Evolutionary conservation across 73 alveolate species (phyloP).

Genomic region (Vitrella brassicaformis): DNA sequence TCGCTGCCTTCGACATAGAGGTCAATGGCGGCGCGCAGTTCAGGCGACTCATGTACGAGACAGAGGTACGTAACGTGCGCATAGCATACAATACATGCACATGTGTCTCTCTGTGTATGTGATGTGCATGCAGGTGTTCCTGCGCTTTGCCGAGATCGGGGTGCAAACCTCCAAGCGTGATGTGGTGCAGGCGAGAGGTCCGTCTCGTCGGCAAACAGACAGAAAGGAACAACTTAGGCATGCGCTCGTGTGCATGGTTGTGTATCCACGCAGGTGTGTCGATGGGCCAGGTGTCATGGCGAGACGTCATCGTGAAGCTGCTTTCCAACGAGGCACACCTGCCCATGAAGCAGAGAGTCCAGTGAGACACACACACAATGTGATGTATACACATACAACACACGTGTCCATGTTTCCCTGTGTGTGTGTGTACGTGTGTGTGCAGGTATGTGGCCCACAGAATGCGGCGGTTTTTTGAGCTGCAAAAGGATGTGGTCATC

Average conservation of each 20-base stretch:
- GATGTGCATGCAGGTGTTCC: conserved; percentile 14
- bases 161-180: conserved; percentile 34
- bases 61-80: background rate
- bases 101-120: background rate
- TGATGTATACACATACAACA: background rate
- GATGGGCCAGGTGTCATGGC: conserved; percentile 14
- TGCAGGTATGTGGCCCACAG: conserved; percentile 22
- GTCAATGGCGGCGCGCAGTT: conserved; percentile 41
- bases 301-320: conserved; percentile 40
- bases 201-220: no score
- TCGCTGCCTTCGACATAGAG: conserved; percentile 24
- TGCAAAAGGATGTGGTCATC: conserved; percentile 28
- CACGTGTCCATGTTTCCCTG: background rate
- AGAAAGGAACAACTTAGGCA: no score
- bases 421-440: background rate
- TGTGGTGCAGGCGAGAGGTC: conserved; percentile 32
- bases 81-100: background rate
- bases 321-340: conserved; percentile 33
- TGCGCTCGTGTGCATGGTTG: background rate
- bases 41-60: conserved; percentile 31
- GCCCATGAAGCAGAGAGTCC: conserved; percentile 12
- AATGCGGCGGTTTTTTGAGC: conserved; percentile 31
- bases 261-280: background rate
- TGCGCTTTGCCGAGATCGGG: conserved; percentile 30
- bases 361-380: background rate